Conservation (phyloP, 2,329 filamentous ascomycete genomes). For the Xylaria sp. region DNA sequence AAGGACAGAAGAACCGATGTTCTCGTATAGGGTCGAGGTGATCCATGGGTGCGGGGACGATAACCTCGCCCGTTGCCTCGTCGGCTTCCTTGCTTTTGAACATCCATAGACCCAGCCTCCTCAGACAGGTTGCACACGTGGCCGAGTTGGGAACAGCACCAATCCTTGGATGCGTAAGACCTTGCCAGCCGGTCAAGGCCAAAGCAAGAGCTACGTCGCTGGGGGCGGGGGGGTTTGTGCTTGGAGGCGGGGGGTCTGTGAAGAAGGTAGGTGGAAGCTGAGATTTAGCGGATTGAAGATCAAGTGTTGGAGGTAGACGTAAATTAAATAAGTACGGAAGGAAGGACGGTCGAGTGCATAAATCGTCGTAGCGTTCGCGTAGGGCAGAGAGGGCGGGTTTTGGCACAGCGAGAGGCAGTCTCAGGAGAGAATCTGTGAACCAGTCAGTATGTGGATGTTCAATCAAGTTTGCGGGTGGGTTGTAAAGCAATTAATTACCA, state of each 20-base stretch:
- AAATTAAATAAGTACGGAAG: conserved; percentile 71
- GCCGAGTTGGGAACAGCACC: conserved; percentile 76
- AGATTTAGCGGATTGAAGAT: conserved; percentile 60
- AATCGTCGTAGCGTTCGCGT: conserved; percentile 71
- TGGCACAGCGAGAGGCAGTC: conserved; percentile 71
- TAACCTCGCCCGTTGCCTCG: conserved; percentile 58
- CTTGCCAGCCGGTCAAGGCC: conserved; percentile 80
- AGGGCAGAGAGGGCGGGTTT: conserved; percentile 67
- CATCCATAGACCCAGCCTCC: conserved; percentile 92
- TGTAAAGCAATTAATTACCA: conserved; percentile 58
- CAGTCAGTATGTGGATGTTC: conserved; percentile 34
- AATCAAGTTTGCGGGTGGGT: background rate
- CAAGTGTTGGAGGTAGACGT: conserved; percentile 63
- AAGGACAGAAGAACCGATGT: conserved; percentile 86
- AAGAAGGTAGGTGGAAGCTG: conserved; percentile 68
- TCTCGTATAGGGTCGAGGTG: conserved; percentile 75
- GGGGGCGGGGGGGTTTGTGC: conserved; percentile 49
- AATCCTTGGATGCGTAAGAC: conserved; percentile 64
- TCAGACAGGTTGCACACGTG: conserved; percentile 85
- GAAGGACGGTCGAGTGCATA: conserved; percentile 63
- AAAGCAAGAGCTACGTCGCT: conserved; percentile 73
- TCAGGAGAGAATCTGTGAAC: conserved; percentile 65
- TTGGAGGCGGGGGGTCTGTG: conserved; percentile 53
- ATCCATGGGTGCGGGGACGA: conserved; percentile 70
- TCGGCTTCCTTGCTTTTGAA: conserved; percentile 80